A percentile compares a stretch with the other conserved stretches of the same genome.
These are phyloP conservation scores for Ochromonadaceae sp. DNA, from an alignment of 352 stramenopile species.

Conservation along the genomic window DNA sequence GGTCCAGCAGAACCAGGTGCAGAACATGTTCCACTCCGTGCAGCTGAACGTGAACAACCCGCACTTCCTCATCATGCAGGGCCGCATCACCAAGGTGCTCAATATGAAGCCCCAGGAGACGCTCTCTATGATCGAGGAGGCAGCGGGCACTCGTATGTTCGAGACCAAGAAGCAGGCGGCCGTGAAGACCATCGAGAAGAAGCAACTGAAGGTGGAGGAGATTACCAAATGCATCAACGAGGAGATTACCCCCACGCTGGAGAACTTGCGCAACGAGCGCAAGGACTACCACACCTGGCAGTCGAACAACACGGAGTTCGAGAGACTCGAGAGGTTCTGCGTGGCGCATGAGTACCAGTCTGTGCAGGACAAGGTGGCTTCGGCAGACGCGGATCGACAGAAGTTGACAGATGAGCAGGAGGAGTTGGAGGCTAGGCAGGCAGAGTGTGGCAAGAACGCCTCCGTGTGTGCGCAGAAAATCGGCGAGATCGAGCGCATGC, in stretches of 20 bases:
- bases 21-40: constrained; percentile 99
- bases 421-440: constrained; percentile 58
- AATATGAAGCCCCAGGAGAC: constrained; percentile 99
- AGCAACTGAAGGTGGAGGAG: constrained; percentile 97
- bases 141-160: constrained; percentile 97
- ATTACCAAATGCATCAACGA: constrained; percentile 93
- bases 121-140: constrained; percentile 98
- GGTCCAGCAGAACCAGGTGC: constrained; percentile 88
- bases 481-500: constrained; percentile 41
- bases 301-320: constrained; percentile 94
- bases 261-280: constrained; percentile 89
- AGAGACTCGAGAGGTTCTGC: constrained; percentile 88
- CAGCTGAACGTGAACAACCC: constrained; percentile 99
- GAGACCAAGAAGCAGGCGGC: constrained; percentile 96
- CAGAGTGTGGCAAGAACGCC: constrained; percentile 39
- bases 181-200: constrained; percentile 98
- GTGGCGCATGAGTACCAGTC: constrained; percentile 85
- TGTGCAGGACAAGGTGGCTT: constrained; percentile 54
- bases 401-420: constrained; percentile 66
- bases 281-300: constrained; percentile 94
- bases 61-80: constrained; percentile 99
- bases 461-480: constrained; percentile 38
- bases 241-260: constrained; percentile 97
- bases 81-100: constrained; percentile 93
- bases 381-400: constrained; percentile 20